These are phyloP conservation scores for Cladophialophora chaetospira DNA, from an alignment of 2,329 filamentous ascomycete species.

Conservation along the genomic window DNA sequence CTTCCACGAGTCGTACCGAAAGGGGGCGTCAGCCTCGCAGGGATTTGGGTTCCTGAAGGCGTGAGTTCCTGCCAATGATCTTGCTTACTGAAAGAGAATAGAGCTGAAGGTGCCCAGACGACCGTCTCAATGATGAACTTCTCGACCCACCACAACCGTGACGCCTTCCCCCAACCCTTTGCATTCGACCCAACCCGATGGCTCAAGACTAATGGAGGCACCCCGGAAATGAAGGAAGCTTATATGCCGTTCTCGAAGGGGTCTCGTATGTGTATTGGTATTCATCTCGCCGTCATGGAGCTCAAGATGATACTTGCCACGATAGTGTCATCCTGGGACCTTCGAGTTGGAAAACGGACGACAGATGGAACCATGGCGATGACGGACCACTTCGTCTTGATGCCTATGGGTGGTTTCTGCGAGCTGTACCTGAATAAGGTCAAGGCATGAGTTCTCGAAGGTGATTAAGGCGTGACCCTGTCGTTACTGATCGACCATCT, in stretches of 20 bases:
- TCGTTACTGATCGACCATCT: not conserved
- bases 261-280: constrained; percentile 5
- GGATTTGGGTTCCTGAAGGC: constrained; percentile 6
- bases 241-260: constrained; percentile 11
- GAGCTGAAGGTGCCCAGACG: not conserved
- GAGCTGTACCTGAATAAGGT: not conserved
- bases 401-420: constrained; percentile 9
- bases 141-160: constrained; percentile 11
- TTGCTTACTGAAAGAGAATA: not conserved
- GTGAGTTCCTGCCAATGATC: not conserved
- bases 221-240: constrained; percentile 8
- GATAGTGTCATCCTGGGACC: not conserved
- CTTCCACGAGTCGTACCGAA: constrained; percentile 1
- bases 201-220: constrained; percentile 1
- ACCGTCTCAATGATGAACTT: constrained; percentile 1
- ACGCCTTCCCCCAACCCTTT: constrained; percentile 12
- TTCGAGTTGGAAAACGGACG: not conserved
- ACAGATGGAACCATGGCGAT: constrained; percentile 11
- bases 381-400: constrained; percentile 6
- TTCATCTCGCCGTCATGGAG: constrained; percentile 3
- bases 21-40: not conserved
- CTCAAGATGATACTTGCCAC: constrained; percentile 5
- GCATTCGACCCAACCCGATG: constrained; percentile 20
- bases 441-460: not conserved
- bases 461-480: not conserved